phyloP scores from a whole-genome alignment of 2,329 filamentous ascomycete species.

The Spiromastix sp. region DNA sequence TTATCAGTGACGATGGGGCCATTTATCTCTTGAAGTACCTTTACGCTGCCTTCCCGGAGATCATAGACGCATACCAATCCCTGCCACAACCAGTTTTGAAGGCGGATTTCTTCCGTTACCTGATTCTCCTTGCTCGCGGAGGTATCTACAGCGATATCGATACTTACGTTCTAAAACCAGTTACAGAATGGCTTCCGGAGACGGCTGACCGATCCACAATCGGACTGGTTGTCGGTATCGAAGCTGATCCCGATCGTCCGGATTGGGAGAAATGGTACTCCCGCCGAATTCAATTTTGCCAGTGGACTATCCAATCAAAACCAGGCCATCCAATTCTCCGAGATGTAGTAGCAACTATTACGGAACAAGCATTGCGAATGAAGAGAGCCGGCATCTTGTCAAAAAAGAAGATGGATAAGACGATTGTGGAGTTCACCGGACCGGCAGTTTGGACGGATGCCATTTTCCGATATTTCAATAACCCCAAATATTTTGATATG shows the following conservation, averaged over 20 bases:
- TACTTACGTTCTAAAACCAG: slow-evolving; percentile 72
- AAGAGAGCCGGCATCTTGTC: slow-evolving; percentile 58
- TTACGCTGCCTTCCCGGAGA: slow-evolving; percentile 71
- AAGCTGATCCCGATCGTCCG: slow-evolving; percentile 83
- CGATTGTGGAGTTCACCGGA: slow-evolving; percentile 87
- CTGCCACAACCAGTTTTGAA: slow-evolving; percentile 66
- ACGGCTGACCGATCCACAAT: slow-evolving; percentile 66
- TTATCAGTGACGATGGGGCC: slow-evolving; percentile 85
- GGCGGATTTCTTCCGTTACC: slow-evolving; percentile 67
- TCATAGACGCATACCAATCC: slow-evolving; percentile 64
- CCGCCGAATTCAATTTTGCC: slow-evolving; percentile 91
- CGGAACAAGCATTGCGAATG: slow-evolving; percentile 64
- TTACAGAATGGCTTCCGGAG: slow-evolving; percentile 75
- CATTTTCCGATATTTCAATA: slow-evolving; percentile 89
- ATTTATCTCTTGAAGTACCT: slow-evolving; percentile 72
- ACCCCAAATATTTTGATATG: slow-evolving; percentile 79
- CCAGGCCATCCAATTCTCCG: slow-evolving; percentile 85
- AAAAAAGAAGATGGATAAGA: slow-evolving; percentile 53
- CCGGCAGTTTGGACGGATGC: slow-evolving; percentile 90
- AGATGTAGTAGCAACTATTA: slow-evolving; percentile 78
- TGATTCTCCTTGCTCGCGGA: slow-evolving; percentile 65
- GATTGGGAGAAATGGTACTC: slow-evolving; percentile 97
- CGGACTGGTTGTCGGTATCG: slow-evolving; percentile 85
- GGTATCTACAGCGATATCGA: slow-evolving; percentile 90
- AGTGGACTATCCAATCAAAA: slow-evolving; percentile 97